Evolutionary conservation across 2,329 filamentous ascomycete genomes (phyloP).

Genomic region (Stachybotrys echinatus): DNA sequence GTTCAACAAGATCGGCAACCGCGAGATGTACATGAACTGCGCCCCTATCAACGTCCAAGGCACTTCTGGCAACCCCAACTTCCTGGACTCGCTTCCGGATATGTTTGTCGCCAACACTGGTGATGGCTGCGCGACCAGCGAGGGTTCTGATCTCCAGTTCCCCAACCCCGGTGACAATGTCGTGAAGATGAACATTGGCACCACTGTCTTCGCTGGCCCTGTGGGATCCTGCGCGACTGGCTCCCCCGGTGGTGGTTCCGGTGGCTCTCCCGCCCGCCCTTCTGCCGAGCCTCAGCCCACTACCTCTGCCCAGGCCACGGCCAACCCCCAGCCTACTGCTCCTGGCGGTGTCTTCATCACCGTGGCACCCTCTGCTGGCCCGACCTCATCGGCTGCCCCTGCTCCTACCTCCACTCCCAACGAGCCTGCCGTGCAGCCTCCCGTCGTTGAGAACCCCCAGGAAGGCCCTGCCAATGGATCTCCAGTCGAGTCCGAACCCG

Average conservation of each 20-base stretch:
- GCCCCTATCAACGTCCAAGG: slow-evolving; percentile 65
- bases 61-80: slow-evolving; percentile 38
- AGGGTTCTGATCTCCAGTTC: slow-evolving; percentile 50
- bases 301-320: slow-evolving; percentile 11
- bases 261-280: neutral
- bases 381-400: slow-evolving; percentile 5
- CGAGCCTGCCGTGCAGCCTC: slow-evolving; percentile 16
- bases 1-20: slow-evolving; percentile 89
- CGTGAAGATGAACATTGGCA: slow-evolving; percentile 38
- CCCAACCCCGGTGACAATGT: slow-evolving; percentile 55
- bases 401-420: slow-evolving; percentile 8
- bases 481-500: slow-evolving; percentile 6
- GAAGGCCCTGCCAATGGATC: slow-evolving; percentile 1
- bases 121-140: slow-evolving; percentile 46
- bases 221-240: slow-evolving; percentile 17
- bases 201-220: slow-evolving; percentile 25
- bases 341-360: slow-evolving; percentile 38
- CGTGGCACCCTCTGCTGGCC: slow-evolving; percentile 6
- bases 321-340: slow-evolving; percentile 5
- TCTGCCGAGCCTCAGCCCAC: neutral
- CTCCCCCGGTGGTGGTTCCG: slow-evolving; percentile 18
- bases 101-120: slow-evolving; percentile 65
- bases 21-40: slow-evolving; percentile 98
- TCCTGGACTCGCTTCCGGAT: slow-evolving; percentile 59
- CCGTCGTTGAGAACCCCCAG: slow-evolving; percentile 15